Evolutionary conservation across 2,329 filamentous ascomycete species (phyloP), one percentile per base, ranked within the genome.

Genomic region (Plenodomus lindquistii): DNA sequence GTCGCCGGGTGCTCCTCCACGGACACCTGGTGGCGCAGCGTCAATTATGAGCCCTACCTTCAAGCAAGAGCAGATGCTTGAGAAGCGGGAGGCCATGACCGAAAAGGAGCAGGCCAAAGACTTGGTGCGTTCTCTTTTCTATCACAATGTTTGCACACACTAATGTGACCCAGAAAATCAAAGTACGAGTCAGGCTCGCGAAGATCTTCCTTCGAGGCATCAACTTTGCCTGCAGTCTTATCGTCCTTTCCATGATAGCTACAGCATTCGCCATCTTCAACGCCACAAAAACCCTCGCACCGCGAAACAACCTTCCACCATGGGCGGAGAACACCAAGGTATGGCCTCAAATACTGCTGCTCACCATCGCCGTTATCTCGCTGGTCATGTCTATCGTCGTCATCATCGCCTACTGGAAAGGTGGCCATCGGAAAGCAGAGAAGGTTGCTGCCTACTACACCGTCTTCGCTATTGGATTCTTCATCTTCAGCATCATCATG

Each of bases 391-490:
- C 88, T 59, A 73, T 97, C 40, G 66, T 86, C 47, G 87, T 99
- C 58, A 89, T 99, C 66, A 81, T 85, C 65, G 88, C 85, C 15
- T 97, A 97, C 78, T 95, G 85, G 78, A 86, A 87, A 69, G 91
- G 92, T 46, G 94, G 94, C 2, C 93, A 97, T 74, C 79, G 80
- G 62, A 84, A 91, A 60, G 94, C 94, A 11, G 91, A 97, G 74
- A 97, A 97, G 75, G 88, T 94, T 19, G 88, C 88, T 42, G 86
- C 96, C 40, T 99, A 97, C 79, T 97, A 97, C 77, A 96, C 91
- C 37, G 83, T 94, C 63, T 96, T 99, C 71, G 88, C 92, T 27
- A 88, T 96, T 53, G 87, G 85, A 61, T 96, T 93, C 83, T 97
- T 97, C 80, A 87, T 94, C 69, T 87, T 96, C 74, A 94, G 88